Evolutionary conservation across 2,329 filamentous ascomycete genomes (phyloP).

Genomic region (Ambrosiella beaveri): DNA sequence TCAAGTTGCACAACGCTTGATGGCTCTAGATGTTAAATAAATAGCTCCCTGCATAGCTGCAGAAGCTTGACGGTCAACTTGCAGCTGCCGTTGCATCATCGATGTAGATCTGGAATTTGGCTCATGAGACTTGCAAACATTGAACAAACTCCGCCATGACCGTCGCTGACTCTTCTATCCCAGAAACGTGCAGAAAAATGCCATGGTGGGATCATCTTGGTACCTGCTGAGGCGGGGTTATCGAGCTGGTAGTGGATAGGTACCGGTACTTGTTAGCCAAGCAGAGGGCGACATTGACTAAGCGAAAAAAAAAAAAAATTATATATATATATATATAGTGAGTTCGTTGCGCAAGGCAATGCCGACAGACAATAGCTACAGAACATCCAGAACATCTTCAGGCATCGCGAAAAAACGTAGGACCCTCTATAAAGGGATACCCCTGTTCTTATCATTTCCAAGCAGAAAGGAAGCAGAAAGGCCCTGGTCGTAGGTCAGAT

Average conservation of each 20-base stretch:
- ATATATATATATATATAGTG: too few relatives aligned
- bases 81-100: not conserved
- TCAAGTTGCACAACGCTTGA: too few relatives aligned
- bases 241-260: not conserved
- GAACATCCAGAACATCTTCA: too few relatives aligned
- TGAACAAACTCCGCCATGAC: not conserved
- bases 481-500: not conserved
- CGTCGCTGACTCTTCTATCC: not conserved
- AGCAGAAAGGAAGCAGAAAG: not conserved
- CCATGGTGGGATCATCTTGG: not conserved
- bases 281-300: conserved; percentile 1
- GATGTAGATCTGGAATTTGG: not conserved
- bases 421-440: too few relatives aligned
- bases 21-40: not conserved
- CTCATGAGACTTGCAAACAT: not conserved
- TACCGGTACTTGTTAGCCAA: not conserved
- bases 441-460: too few relatives aligned
- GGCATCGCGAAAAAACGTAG: too few relatives aligned
- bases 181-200: not conserved
- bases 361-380: not conserved
- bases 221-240: conserved; percentile 4
- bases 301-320: conserved; percentile 6
- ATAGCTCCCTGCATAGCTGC: not conserved
- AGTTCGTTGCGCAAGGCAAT: conserved; percentile 7
- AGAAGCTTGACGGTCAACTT: not conserved